Evolutionary conservation across 2,329 filamentous ascomycete species (phyloP).

Genomic region (Sphaerulina populicola): DNA sequence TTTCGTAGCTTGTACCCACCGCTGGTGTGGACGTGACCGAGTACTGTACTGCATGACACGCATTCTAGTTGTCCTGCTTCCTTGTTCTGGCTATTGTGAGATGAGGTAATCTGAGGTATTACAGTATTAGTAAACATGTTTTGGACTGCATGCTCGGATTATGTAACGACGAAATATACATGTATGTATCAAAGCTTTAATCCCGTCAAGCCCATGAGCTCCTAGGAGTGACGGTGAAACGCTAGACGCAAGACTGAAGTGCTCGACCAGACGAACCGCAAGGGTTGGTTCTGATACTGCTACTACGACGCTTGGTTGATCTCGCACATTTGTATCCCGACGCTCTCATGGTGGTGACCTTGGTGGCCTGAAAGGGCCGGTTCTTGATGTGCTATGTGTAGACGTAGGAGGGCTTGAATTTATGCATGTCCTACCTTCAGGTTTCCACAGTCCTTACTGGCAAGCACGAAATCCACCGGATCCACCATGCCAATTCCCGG

Average conservation of each 20-base stretch:
- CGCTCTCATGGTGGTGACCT: constrained; percentile 26
- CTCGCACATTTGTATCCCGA: constrained; percentile 34
- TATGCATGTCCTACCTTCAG: constrained; percentile 36
- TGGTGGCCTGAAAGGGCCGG: constrained; percentile 29
- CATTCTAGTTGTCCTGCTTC: constrained; percentile 26
- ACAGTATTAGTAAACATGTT: background rate
- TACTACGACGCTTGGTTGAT: constrained; percentile 19
- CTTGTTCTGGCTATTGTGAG: background rate
- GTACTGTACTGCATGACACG: constrained; percentile 31
- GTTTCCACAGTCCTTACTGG: constrained; percentile 54
- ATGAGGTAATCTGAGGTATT: constrained; percentile 2
- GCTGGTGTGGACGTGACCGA: constrained; percentile 38
- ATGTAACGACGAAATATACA: constrained; percentile 4
- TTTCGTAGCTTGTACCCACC: constrained; percentile 37
- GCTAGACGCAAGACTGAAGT: constrained; percentile 21
- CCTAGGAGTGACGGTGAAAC: constrained; percentile 27
- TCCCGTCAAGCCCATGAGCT: constrained; percentile 28
- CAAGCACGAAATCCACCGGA: constrained; percentile 65
- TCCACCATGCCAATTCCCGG: constrained; percentile 69
- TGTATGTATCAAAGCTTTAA: constrained; percentile 32
- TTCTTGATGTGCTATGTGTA: constrained; percentile 30
- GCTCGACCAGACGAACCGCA: constrained; percentile 23
- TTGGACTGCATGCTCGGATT: background rate
- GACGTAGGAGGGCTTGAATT: background rate
- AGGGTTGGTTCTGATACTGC: constrained; percentile 21